A percentile compares a stretch with the other conserved stretches of the same genome.
phyloP scores from a whole-genome alignment of 768 basidiomycete species.

The Rhodotorula diobovata region DNA sequence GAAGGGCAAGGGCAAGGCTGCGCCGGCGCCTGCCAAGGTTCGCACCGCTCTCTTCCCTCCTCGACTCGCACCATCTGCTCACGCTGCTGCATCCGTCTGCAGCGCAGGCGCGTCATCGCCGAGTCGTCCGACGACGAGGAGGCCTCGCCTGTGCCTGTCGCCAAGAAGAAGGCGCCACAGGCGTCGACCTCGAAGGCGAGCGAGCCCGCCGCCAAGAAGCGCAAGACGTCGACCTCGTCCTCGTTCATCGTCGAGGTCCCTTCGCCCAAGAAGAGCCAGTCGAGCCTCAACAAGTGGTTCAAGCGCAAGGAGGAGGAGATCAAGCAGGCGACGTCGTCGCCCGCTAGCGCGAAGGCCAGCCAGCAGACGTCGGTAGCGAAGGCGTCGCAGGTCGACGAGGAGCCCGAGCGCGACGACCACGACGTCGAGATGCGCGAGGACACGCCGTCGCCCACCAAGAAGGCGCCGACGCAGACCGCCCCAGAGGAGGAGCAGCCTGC shows the following conservation, averaged over 20 bases:
- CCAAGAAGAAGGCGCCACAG: no score
- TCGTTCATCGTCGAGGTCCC: constrained; percentile 5
- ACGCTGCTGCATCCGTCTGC: neutral
- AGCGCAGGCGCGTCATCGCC: neutral
- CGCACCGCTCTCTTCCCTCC: neutral
- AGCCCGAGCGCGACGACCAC: no score
- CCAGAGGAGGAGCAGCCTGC: neutral
- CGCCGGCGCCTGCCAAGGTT: neutral
- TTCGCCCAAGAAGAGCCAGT: constrained; percentile 9
- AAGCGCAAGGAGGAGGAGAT: neutral
- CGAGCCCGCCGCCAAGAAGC: neutral
- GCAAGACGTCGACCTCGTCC: neutral
- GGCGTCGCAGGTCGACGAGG: neutral
- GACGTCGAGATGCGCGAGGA: neutral
- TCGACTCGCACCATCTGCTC: neutral
- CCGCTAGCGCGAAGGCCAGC: neutral
- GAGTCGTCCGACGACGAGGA: neutral
- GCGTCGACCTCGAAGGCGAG: neutral
- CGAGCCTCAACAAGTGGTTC: constrained; percentile 3
- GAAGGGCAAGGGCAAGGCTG: constrained; percentile 8
- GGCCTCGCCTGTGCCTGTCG: neutral
- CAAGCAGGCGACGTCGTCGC: neutral
- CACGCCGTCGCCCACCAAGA: neutral
- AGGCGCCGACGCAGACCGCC: neutral
- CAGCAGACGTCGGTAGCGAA: no score